Evolutionary conservation across 345 rosid species (phyloP).

Genomic region (Corchorus capsularis): DNA sequence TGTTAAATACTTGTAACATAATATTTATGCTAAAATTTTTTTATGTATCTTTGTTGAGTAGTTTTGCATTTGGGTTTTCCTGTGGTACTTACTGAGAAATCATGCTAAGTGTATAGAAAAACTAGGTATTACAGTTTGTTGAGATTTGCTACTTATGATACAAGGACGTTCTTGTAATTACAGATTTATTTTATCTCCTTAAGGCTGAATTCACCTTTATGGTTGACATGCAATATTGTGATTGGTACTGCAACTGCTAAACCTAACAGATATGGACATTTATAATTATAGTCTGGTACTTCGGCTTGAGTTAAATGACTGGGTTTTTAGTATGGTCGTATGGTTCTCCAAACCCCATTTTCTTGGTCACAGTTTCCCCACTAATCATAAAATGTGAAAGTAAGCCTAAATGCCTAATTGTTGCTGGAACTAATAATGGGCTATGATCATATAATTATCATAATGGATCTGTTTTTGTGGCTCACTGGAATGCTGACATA

Average conservation of each 20-base stretch:
- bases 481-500: neutral
- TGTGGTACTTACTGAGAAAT: neutral
- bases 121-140: neutral
- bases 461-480: constrained; percentile 2
- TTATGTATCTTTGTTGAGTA: neutral
- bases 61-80: neutral
- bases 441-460: neutral
- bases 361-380: neutral
- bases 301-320: neutral
- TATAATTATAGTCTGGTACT: neutral
- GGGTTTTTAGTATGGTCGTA: neutral
- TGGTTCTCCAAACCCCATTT: neutral
- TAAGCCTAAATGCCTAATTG: neutral
- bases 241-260: neutral
- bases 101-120: neutral
- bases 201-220: neutral
- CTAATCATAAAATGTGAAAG: neutral
- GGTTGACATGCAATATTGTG: neutral
- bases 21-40: neutral
- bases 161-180: neutral
- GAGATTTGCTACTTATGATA: neutral
- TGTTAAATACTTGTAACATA: neutral
- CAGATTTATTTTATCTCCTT: neutral
- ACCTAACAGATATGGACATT: neutral
- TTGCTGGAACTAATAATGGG: neutral